Evolutionary conservation across 2,329 filamentous ascomycete genomes (phyloP).

Genomic region (Xylariales sp.): DNA sequence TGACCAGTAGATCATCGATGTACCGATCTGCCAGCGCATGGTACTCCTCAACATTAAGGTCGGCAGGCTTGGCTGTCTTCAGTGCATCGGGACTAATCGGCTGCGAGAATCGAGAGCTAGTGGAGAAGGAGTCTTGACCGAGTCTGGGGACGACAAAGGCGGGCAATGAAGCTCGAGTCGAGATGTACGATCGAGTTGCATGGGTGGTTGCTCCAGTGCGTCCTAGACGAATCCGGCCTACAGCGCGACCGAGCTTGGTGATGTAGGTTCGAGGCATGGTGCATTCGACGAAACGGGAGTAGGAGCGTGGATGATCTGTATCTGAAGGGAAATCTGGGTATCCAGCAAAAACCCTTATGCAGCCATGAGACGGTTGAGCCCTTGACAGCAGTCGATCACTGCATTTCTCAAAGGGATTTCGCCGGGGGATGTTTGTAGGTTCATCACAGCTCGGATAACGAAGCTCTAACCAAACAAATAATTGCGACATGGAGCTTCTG

Average conservation of each 20-base stretch:
- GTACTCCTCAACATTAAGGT: slow-evolving; percentile 68
- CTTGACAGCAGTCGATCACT: not conserved
- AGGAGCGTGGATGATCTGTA: not conserved
- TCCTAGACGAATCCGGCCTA: slow-evolving; percentile 26
- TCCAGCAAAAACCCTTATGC: not conserved
- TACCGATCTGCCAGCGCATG: slow-evolving; percentile 73
- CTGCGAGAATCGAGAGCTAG: slow-evolving; percentile 32
- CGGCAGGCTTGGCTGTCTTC: slow-evolving; percentile 41
- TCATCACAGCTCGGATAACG: no score
- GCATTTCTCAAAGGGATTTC: no score
- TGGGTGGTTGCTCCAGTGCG: slow-evolving; percentile 8
- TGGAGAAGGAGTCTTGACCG: slow-evolving; percentile 22
- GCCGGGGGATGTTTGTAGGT: no score
- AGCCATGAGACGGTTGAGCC: slow-evolving; percentile 1
- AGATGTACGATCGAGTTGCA: slow-evolving; percentile 16
- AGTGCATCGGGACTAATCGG: slow-evolving; percentile 33
- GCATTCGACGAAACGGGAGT: not conserved
- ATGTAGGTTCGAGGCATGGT: slow-evolving; percentile 29
- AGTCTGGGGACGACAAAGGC: slow-evolving; percentile 2
- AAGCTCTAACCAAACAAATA: no score
- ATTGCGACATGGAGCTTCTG: no score
- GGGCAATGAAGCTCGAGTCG: slow-evolving; percentile 15
- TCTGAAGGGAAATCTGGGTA: not conserved
- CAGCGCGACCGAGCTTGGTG: slow-evolving; percentile 33
- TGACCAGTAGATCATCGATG: slow-evolving; percentile 52